Conservation (phyloP, 2,329 filamentous ascomycete genomes). For the Teratosphaeria destructans region DNA sequence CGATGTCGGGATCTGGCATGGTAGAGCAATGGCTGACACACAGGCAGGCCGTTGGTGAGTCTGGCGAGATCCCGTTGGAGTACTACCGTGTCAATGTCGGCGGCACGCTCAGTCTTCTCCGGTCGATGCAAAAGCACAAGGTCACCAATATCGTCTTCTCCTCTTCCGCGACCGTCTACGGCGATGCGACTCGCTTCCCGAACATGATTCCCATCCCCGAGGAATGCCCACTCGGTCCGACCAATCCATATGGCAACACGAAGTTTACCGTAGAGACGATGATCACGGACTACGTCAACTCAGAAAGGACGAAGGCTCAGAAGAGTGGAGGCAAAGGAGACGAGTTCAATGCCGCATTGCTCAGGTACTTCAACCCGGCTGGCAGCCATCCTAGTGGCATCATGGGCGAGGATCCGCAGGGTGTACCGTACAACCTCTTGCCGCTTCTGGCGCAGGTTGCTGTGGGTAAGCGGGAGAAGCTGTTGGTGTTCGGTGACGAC, state of each 20-base stretch:
- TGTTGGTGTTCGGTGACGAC: conserved; percentile 90
- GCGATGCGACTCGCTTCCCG: conserved; percentile 87
- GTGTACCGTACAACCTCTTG: conserved; percentile 89
- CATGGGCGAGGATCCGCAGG: conserved; percentile 97
- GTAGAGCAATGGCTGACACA: conserved; percentile 20
- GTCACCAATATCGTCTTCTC: conserved; percentile 98
- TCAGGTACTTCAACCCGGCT: conserved; percentile 96
- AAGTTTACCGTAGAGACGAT: conserved; percentile 86
- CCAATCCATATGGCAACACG: conserved; percentile 95
- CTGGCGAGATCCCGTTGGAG: conserved; percentile 82
- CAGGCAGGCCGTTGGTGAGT: conserved; percentile 89
- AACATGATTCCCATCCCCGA: conserved; percentile 99
- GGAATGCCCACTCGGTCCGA: conserved; percentile 88
- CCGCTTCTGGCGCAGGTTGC: conserved; percentile 92
- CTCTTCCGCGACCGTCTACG: conserved; percentile 94
- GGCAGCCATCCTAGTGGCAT: conserved; percentile 90
- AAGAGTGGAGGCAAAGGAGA: conserved; percentile 69
- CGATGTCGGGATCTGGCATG: conserved; percentile 51
- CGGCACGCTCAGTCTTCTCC: conserved; percentile 78
- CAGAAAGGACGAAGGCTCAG: conserved; percentile 70
- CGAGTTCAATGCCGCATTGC: conserved; percentile 84
- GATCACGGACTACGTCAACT: conserved; percentile 82
- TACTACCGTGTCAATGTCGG: conserved; percentile 97
- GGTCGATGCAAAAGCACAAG: conserved; percentile 78
- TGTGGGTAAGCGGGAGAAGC: conserved; percentile 86